phyloP scores from a whole-genome alignment of 805 yeast genomes.

The Vanderwaltozyma verrucispora region DNA sequence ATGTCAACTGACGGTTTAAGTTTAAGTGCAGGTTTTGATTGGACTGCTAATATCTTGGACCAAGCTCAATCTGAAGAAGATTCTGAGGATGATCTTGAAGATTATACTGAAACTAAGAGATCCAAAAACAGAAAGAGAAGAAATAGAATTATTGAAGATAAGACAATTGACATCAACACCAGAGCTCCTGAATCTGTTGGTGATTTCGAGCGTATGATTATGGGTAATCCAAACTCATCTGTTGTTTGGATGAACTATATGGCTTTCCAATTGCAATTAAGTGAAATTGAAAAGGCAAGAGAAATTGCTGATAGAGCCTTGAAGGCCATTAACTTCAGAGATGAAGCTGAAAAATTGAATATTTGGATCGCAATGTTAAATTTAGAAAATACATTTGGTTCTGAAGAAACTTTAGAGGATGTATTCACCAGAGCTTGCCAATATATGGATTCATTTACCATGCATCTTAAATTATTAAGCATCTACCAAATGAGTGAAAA shows the following conservation, averaged over 20 bases:
- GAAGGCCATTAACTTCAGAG: conserved; percentile 80
- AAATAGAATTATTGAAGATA: conserved; percentile 49
- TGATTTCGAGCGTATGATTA: conserved; percentile 85
- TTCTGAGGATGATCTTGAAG: conserved; percentile 48
- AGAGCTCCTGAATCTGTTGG: conserved; percentile 84
- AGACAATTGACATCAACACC: conserved; percentile 72
- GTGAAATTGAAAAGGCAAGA: conserved; percentile 91
- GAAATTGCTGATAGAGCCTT: conserved; percentile 89
- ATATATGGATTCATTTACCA: conserved; percentile 77
- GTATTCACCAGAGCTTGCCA: conserved; percentile 78
- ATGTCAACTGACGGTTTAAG: conserved; percentile 48
- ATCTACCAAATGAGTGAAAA: conserved; percentile 71
- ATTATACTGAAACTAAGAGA: conserved; percentile 33
- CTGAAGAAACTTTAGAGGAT: conserved; percentile 69
- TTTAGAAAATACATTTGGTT: conserved; percentile 89
- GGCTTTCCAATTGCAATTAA: conserved; percentile 92
- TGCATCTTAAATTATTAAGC: conserved; percentile 70
- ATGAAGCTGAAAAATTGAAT: conserved; percentile 85
- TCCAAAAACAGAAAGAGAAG: conserved; percentile 40
- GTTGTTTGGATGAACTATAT: conserved; percentile 95
- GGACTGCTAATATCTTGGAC: conserved; percentile 87
- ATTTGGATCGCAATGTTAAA: conserved; percentile 94
- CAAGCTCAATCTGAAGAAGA: conserved; percentile 55
- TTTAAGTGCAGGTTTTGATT: conserved; percentile 76
- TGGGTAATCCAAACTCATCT: conserved; percentile 91